These are phyloP conservation scores for Ichthyophthirius multifiliis DNA, from an alignment of 169 alveolate genomes.

Conservation along the genomic window DNA sequence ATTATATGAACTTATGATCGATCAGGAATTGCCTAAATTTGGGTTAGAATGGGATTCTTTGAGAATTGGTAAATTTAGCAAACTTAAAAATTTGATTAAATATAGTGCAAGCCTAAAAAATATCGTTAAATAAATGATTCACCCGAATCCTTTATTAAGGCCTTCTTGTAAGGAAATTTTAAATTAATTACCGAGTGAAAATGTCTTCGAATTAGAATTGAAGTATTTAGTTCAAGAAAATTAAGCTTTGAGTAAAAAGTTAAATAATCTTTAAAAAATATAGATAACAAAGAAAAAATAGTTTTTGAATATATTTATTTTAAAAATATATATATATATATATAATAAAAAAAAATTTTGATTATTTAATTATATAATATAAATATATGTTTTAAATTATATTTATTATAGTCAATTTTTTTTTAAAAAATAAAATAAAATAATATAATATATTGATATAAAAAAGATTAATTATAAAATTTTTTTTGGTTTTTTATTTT, in stretches of 20 bases:
- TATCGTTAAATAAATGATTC: background rate
- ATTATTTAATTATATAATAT: no score
- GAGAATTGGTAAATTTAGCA: background rate
- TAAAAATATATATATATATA: no score
- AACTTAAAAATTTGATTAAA: background rate
- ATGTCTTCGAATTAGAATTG: background rate
- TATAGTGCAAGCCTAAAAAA: slow-evolving; percentile 9
- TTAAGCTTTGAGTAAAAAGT: background rate
- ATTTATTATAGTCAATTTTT: no score
- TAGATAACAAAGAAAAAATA: no score
- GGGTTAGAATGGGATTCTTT: background rate
- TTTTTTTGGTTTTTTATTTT: no score
- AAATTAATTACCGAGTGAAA: background rate
- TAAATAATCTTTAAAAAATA: background rate
- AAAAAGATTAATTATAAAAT: no score
- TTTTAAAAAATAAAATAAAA: no score
- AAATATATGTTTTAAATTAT: no score
- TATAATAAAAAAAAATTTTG: no score
- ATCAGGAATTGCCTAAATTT: background rate
- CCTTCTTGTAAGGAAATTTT: background rate
- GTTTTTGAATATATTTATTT: no score
- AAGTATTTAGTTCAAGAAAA: background rate
- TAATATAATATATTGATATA: no score
- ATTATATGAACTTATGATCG: background rate
- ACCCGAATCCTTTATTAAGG: background rate